These are phyloP conservation scores for Leccinum arenicola DNA, from an alignment of 768 basidiomycete species.

Conservation along the genomic window DNA sequence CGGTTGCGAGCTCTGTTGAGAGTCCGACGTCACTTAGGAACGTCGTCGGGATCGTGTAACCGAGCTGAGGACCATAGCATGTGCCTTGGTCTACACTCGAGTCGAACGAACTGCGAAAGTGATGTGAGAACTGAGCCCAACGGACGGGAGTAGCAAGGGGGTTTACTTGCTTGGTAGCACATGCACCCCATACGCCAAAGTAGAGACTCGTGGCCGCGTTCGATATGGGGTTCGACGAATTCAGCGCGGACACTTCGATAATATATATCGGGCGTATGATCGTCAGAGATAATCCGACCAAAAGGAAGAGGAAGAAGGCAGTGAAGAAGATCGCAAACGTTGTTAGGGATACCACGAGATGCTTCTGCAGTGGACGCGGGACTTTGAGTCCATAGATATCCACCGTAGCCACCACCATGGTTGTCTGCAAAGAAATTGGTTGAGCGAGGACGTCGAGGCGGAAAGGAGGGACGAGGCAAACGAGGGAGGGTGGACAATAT, in stretches of 20 bases:
- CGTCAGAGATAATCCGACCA: conserved; percentile 72
- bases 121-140: neutral
- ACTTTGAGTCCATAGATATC: conserved; percentile 18
- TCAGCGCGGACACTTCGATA: conserved; percentile 40
- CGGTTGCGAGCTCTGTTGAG: conserved; percentile 40
- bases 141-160: too few species aligned
- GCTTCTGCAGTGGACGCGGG: conserved; percentile 40
- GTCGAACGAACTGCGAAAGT: neutral
- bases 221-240: conserved; percentile 37
- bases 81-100: conserved; percentile 23
- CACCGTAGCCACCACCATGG: conserved; percentile 17
- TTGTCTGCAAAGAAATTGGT: neutral
- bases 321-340: conserved; percentile 50
- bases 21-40: conserved; percentile 44
- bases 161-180: conserved; percentile 49
- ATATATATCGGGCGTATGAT: conserved; percentile 72
- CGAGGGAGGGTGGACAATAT: neutral
- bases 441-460: too few species aligned
- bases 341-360: conserved; percentile 45
- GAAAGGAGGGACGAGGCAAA: neutral
- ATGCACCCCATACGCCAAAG: conserved; percentile 85
- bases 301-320: conserved; percentile 70
- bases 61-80: conserved; percentile 65
- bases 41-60: conserved; percentile 58
- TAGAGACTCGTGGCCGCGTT: conserved; percentile 57